A percentile compares a stretch with the other conserved stretches of the same genome.
These are phyloP conservation scores for Murraya paniculata DNA, from an alignment of 345 rosid genomes.

Conservation along the genomic window DNA sequence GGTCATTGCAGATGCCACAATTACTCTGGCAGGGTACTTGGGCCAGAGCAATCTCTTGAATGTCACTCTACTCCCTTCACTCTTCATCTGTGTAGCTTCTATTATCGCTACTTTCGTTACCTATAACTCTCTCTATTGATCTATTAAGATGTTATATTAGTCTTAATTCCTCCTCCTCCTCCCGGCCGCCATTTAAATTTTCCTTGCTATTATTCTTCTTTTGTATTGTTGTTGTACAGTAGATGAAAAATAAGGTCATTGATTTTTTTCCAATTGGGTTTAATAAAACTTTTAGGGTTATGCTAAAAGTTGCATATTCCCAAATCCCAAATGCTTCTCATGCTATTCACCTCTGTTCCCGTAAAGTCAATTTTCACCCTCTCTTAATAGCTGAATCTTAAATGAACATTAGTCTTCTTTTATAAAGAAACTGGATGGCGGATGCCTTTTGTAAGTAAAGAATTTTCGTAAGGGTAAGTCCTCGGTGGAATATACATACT, in stretches of 20 bases:
- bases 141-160: neutral
- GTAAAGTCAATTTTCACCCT: neutral
- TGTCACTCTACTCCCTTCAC: slow-evolving; percentile 82
- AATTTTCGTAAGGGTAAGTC: no score
- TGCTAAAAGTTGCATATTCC: neutral
- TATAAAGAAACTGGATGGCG: no score
- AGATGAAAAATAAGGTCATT: neutral
- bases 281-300: slow-evolving; percentile 11
- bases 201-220: neutral
- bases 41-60: slow-evolving; percentile 72
- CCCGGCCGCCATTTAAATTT: neutral
- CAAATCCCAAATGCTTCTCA: neutral
- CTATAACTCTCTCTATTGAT: slow-evolving; percentile 89
- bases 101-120: slow-evolving; percentile 83
- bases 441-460: no score
- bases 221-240: neutral
- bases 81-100: slow-evolving; percentile 67
- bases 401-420: no score
- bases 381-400: no score
- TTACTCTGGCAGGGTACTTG: slow-evolving; percentile 85
- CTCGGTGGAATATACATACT: no score
- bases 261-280: slow-evolving; percentile 5
- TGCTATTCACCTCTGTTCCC: neutral
- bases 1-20: slow-evolving; percentile 91
- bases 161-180: neutral